Conservation (phyloP, 441 rosid genomes). For the Croton setiger region DNA sequence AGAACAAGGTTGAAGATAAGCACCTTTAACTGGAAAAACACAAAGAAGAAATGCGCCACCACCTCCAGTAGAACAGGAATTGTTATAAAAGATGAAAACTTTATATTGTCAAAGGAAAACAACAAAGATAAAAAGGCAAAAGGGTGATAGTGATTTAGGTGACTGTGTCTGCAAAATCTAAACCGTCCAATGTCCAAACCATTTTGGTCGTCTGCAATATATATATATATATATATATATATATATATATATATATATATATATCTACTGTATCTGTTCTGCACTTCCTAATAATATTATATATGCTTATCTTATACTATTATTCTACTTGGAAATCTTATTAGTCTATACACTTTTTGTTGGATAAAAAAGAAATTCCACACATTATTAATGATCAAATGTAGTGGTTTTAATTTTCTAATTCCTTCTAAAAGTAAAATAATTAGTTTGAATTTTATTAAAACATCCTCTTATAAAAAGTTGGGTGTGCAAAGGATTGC, state of each 20-base stretch:
- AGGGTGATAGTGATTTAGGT: neutral
- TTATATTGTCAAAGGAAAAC: neutral
- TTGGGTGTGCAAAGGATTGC: too few relatives aligned
- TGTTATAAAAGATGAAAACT: neutral
- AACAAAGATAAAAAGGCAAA: neutral
- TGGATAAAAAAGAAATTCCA: too few relatives aligned
- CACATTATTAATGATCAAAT: too few relatives aligned
- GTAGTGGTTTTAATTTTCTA: too few relatives aligned
- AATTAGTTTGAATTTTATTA: too few relatives aligned
- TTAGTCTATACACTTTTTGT: neutral
- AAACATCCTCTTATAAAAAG: too few relatives aligned
- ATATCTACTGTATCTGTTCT: too few relatives aligned
- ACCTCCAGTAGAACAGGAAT: neutral
- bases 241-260: too few relatives aligned
- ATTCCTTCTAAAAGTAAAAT: too few relatives aligned
- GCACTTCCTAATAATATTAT: neutral
- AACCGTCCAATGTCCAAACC: neutral
- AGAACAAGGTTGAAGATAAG: conserved; percentile 3
- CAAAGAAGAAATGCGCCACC: neutral
- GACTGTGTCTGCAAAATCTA: neutral
- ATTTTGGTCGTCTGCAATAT: neutral
- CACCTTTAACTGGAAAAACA: conserved; percentile 19
- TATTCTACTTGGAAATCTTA: neutral
- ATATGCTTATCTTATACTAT: too few relatives aligned
- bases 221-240: too few relatives aligned